phyloP scores from a whole-genome alignment of 345 rosid species.

The Capsella bursapastoris region DNA sequence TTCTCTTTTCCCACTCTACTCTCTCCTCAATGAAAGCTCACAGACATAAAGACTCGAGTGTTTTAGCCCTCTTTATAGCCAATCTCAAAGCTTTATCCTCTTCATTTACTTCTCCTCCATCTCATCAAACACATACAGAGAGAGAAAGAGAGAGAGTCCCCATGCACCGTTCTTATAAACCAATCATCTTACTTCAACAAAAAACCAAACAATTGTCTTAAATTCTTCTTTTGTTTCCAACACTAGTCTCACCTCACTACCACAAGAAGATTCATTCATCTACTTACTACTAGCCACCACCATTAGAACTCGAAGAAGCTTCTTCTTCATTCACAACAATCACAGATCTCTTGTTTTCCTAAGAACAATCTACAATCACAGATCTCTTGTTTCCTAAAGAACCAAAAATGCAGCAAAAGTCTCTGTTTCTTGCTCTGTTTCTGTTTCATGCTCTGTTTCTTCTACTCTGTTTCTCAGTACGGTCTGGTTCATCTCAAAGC shows the following conservation, averaged over 20 bases:
- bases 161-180: conserved; percentile 40
- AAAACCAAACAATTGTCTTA: conserved; percentile 35
- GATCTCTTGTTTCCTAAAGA: background rate
- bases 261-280: background rate
- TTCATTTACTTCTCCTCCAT: conserved; percentile 40
- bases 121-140: conserved; percentile 1
- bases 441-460: conserved; percentile 17
- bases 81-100: conserved; percentile 27
- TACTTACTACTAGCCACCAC: too few relatives aligned
- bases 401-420: conserved; percentile 24
- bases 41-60: conserved; percentile 4
- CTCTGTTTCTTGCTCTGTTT: conserved; percentile 28
- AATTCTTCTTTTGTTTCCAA: conserved; percentile 19
- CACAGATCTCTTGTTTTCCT: background rate
- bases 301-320: background rate
- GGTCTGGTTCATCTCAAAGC: conserved; percentile 10
- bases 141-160: conserved; percentile 21
- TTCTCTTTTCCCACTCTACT: conserved; percentile 31
- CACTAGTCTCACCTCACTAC: conserved; percentile 5
- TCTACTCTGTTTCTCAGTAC: conserved; percentile 9
- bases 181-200: conserved; percentile 23
- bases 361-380: background rate
- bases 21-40: background rate
- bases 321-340: background rate
- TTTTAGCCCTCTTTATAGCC: conserved; percentile 4